Conservation (phyloP, 768 basidiomycete genomes). For the Cystobasidium tubakii region DNA sequence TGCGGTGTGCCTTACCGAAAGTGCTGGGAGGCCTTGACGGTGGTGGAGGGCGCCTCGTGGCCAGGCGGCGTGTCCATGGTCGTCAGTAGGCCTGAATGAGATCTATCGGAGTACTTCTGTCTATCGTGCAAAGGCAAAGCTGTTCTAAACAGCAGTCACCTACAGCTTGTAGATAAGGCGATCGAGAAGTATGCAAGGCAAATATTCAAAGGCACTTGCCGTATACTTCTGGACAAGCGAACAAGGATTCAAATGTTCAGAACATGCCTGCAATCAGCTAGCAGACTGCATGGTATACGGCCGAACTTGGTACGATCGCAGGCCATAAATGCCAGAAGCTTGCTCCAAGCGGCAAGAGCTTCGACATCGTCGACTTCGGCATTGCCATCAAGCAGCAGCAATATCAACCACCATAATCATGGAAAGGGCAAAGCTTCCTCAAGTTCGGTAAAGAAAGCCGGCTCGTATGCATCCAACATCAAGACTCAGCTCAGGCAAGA, state of each 20-base stretch:
- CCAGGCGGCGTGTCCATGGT: conserved; percentile 31
- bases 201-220: neutral
- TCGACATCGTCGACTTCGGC: neutral
- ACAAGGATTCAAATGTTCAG: neutral
- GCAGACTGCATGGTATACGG: neutral
- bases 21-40: conserved; percentile 15
- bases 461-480: neutral
- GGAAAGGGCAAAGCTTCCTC: neutral
- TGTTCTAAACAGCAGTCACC: neutral
- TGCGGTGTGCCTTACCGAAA: neutral
- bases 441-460: neutral
- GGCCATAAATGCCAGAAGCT: neutral
- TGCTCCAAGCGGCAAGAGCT: neutral
- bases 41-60: conserved; percentile 24
- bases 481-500: conserved; percentile 34
- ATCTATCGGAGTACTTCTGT: neutral
- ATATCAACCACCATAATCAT: neutral
- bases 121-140: neutral
- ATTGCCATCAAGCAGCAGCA: neutral
- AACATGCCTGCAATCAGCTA: conserved; percentile 7
- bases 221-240: neutral
- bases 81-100: neutral
- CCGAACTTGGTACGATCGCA: neutral
- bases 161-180: neutral
- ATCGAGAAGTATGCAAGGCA: neutral